Evolutionary conservation across 257 asterid genomes (phyloP).

Genomic region (Apocynum venetum): DNA sequence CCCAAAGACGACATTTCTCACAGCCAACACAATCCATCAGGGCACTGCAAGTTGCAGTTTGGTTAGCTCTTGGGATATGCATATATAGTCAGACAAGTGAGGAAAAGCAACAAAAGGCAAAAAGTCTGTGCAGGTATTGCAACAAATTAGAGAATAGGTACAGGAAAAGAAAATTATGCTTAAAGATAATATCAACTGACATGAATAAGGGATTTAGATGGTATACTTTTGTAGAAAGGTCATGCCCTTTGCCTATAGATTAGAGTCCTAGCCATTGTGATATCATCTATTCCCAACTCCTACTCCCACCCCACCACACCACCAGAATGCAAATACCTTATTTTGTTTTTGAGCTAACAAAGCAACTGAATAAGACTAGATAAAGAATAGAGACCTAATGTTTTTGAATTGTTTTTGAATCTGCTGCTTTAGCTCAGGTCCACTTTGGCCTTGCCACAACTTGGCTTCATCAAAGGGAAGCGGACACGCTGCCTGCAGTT

Average conservation of each 20-base stretch:
- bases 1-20: conserved; percentile 97
- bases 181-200: background rate
- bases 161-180: background rate
- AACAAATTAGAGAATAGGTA: background rate
- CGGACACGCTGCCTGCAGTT: conserved; percentile 81
- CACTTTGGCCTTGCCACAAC: conserved; percentile 95
- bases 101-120: background rate
- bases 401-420: conserved; percentile 86
- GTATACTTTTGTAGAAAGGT: background rate
- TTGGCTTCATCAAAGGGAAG: conserved; percentile 94
- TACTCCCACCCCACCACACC: background rate
- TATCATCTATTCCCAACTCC: background rate
- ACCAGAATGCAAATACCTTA: background rate
- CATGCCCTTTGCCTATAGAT: background rate
- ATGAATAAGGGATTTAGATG: background rate
- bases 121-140: background rate
- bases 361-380: background rate
- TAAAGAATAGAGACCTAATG: conserved; percentile 52
- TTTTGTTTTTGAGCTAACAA: background rate
- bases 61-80: background rate
- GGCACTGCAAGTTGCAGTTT: conserved; percentile 48
- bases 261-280: background rate
- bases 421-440: conserved; percentile 80
- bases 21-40: conserved; percentile 97
- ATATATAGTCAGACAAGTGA: background rate